These are phyloP conservation scores for Pochonia chlamydosporia DNA, from an alignment of 2,329 filamentous ascomycete genomes.

Conservation along the genomic window DNA sequence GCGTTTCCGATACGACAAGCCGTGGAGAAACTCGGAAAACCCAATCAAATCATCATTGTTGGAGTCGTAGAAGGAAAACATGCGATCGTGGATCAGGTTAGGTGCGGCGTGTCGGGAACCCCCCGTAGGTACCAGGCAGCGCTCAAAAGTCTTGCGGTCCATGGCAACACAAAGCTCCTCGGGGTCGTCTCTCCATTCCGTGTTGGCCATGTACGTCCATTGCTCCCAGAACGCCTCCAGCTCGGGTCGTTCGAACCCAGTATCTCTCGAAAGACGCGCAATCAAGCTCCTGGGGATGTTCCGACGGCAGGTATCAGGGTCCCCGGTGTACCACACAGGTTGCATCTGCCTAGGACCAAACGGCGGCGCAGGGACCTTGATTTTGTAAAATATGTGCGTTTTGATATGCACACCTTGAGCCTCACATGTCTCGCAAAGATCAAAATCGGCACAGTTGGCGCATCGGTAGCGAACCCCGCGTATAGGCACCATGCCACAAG, in stretches of 20 bases:
- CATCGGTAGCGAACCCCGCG: slow-evolving; percentile 90
- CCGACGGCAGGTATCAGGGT: slow-evolving; percentile 65
- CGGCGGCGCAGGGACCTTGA: slow-evolving; percentile 81
- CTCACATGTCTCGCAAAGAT: slow-evolving; percentile 92
- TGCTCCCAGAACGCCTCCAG: slow-evolving; percentile 95
- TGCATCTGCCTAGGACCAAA: slow-evolving; percentile 76
- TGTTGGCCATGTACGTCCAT: slow-evolving; percentile 88
- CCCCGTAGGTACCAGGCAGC: slow-evolving; percentile 80
- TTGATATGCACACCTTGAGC: slow-evolving; percentile 71
- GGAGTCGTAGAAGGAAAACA: slow-evolving; percentile 94
- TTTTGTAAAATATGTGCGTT: slow-evolving; percentile 95
- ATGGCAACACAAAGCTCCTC: slow-evolving; percentile 75
- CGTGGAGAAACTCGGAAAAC: slow-evolving; percentile 86
- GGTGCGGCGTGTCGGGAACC: slow-evolving; percentile 71
- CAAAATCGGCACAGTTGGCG: slow-evolving; percentile 92
- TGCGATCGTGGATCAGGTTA: slow-evolving; percentile 89
- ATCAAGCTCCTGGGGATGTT: slow-evolving; percentile 63
- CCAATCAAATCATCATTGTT: slow-evolving; percentile 85
- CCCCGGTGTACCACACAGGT: slow-evolving; percentile 82
- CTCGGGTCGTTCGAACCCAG: slow-evolving; percentile 77
- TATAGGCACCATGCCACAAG: slow-evolving; percentile 82
- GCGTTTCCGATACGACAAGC: slow-evolving; percentile 63
- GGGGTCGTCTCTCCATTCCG: slow-evolving; percentile 76
- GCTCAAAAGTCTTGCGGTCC: slow-evolving; percentile 87
- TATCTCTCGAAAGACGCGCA: slow-evolving; percentile 62